Evolutionary conservation across 2,329 filamentous ascomycete species (phyloP).

Genomic region (Trichoderma arundinaceum): DNA sequence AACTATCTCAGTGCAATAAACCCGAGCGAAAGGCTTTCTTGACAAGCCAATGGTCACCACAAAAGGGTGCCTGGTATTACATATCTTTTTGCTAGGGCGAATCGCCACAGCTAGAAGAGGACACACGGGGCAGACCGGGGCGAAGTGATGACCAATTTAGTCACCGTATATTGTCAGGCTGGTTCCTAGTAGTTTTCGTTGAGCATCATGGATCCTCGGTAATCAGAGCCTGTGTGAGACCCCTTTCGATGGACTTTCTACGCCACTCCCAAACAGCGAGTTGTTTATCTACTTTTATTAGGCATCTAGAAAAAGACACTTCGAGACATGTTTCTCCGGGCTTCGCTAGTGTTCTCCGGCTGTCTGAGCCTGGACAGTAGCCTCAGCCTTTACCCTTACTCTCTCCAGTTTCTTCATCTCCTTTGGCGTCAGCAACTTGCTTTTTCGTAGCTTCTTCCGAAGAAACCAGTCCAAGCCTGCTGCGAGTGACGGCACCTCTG

Average conservation of each 20-base stretch:
- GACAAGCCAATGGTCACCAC: too few relatives aligned
- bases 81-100: conserved; percentile 1
- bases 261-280: too few relatives aligned
- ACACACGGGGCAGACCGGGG: background rate
- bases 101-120: conserved; percentile 6
- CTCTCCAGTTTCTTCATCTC: conserved; percentile 53
- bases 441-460: conserved; percentile 73
- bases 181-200: conserved; percentile 21
- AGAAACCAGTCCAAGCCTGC: conserved; percentile 81
- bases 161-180: background rate
- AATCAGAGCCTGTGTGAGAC: background rate
- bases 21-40: background rate
- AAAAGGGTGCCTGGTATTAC: background rate
- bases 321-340: background rate
- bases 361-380: conserved; percentile 36
- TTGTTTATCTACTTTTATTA: background rate
- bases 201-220: conserved; percentile 21
- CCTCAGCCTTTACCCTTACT: conserved; percentile 45
- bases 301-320: background rate
- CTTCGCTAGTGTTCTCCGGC: conserved; percentile 6
- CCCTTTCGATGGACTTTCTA: background rate
- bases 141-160: conserved; percentile 9
- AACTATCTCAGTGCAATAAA: background rate
- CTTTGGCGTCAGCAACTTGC: conserved; percentile 57
- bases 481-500: conserved; percentile 69